Evolutionary conservation across 371 early-diverging fungal genomes (phyloP).

Genomic region (Amoeboaphelidium protococcarum): DNA sequence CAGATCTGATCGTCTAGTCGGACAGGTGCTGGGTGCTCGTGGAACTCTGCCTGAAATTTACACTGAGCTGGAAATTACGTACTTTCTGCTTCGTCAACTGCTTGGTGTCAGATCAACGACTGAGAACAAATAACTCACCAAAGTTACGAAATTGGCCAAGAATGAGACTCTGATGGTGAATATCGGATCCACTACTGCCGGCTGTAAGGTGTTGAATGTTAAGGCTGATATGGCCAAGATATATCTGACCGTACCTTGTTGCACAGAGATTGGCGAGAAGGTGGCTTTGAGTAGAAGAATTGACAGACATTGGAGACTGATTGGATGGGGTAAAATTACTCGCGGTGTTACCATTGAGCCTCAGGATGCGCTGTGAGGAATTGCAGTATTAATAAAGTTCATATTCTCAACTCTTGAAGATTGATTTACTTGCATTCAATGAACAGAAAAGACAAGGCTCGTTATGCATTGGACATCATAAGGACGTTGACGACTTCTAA

Average conservation of each 20-base stretch:
- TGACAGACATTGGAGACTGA: slow-evolving; percentile 97
- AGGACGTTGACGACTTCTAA: too few species aligned
- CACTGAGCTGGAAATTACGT: slow-evolving; percentile 84
- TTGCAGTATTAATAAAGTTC: too few species aligned
- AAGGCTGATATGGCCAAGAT: slow-evolving; percentile 85
- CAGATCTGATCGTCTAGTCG: slow-evolving; percentile 96
- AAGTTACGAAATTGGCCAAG: slow-evolving; percentile 70
- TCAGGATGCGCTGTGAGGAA: background rate
- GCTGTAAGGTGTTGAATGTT: slow-evolving; percentile 79
- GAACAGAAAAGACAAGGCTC: too few species aligned
- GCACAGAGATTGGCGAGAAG: slow-evolving; percentile 94
- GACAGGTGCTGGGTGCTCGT: slow-evolving; percentile 91
- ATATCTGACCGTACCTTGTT: slow-evolving; percentile 76
- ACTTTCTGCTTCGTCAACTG: slow-evolving; percentile 85
- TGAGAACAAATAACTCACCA: slow-evolving; percentile 86
- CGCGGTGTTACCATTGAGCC: slow-evolving; percentile 46
- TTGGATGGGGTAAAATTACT: slow-evolving; percentile 92
- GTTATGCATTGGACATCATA: too few species aligned
- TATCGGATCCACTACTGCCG: slow-evolving; percentile 96
- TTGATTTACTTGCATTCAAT: too few species aligned
- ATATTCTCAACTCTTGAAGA: too few species aligned
- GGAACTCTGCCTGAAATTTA: slow-evolving; percentile 92
- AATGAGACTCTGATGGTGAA: slow-evolving; percentile 92
- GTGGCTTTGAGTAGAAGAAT: slow-evolving; percentile 94
- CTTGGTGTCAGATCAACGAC: slow-evolving; percentile 62